Evolutionary conservation across 2,329 filamentous ascomycete species (phyloP), one percentile per base, ranked within the genome.

Genomic region (Cladophialophora yegresii): DNA sequence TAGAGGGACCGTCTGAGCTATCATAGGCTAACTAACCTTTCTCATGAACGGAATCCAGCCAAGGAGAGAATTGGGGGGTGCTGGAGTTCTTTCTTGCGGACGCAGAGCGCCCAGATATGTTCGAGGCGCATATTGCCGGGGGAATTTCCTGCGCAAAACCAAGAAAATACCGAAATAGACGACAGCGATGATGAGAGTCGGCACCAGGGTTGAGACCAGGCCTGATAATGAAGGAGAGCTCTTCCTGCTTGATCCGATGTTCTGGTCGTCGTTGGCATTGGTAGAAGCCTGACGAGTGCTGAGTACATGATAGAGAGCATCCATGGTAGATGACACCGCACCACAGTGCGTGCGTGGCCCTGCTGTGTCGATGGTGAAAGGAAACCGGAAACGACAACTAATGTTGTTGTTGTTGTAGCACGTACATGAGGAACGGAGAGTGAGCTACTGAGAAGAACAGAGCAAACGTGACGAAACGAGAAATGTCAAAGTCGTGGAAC

Each of bases 31-130:
- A 50, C 66, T 85, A 83, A 69, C 67, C 71, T 83, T 84, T 79
- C 85, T 89, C 77, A 91, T 90, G 12, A 83, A 80, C 9, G 78
- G 77, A 63, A 92, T 76, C 89, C 89, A 92, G 70, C 89, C 85
- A 71, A 90, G 79, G 53, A 87, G 75, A 60, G 89, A 88, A 28
- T 75, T 80, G 2, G 88, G 85, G 0, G 89, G 80, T 1, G 79
- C 73, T 23, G 86, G 86, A 12, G 84, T 85, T 36, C 87, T 85
- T 66, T 87, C 81, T 71, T 77, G 73, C 43, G 82, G 76, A 13
- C 81, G 79, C 66, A 88, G 72, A 16, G 80, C 77, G 2, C 82
- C 81, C 45, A 85, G 75, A 69, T 84, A 85, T 23, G 83, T 84
- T 75, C 83, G 77, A 10, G 83, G 83, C 63, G 82, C 80, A 74